Base-by-base conservation (phyloP, 2,329 filamentous ascomycete genomes). In the Diaporthe capsici region DNA sequence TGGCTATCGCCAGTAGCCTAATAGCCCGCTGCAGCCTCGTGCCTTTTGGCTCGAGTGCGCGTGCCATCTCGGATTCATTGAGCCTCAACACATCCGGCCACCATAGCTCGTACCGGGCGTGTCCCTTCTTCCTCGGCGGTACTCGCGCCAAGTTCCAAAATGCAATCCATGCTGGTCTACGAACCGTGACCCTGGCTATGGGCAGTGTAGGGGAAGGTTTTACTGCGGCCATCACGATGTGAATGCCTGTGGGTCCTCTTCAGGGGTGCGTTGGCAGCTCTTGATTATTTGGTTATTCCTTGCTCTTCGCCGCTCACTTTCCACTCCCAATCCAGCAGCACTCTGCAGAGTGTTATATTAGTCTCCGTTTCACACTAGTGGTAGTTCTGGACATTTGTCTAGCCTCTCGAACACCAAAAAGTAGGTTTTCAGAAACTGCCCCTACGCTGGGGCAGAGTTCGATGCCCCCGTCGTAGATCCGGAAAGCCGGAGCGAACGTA, bases 401-500 rank as follows among this genome's bases (percentile, higher is more conserved):
- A 34, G 31, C 22, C 63, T 67, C 44, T 39, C 8, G 22, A 37
- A 53, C 8, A 37, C 28, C 39, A 6, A 10, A 39, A 25, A 53
- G 31, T 53, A 68, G 31, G 44, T 25, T 37, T 25, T 28, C 13
- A 53, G 34, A 22, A 53, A 31, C 39, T 68, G n/a, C 25, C 39
- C 22, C 47, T 13, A 22, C 34, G 31, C 4, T 15, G 15, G 47
- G 65, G 22, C 37, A 53, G 12, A 39, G 22, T 53, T 39, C 3
- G 47, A 39, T 39, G 31, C 22, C 22, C 22, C 31, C 7, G 65
- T 68, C 65, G 47, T 22, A 37, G 65, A 53, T 39, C 47, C 65
- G 65, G 65, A 68, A 68, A 13, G 65, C 65, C 31, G 65, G 65
- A 28, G 44, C 31, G 31, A 39, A 53, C 22, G 65, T 68, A 53